Evolutionary conservation across 305 asterid species (phyloP), one percentile per base, ranked within the genome.

Genomic region (Fraxinus floribunda): DNA sequence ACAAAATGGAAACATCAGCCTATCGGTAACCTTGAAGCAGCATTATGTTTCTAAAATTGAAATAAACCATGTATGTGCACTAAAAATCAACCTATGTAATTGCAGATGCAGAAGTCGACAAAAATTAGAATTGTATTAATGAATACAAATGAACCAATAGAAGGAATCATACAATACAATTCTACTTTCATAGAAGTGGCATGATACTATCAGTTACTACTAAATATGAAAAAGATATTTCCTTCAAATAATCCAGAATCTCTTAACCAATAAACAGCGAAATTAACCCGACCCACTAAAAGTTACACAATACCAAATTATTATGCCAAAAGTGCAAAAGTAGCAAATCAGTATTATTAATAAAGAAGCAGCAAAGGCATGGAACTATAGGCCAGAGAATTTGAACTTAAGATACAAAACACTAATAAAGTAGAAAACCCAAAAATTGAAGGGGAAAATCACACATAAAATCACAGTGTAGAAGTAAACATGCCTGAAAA

Each of bases 401-500:
- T 26, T 71, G 10, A 15, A 13, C 2, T 30, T 71, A 32, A 16
- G 11, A 71, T 30, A 15, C 46, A 71, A 26, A 7, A 24, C 41
- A 5, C 39, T 9, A 36, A 73, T 3, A 1, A 57, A 72, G 11
- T 26, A 76, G 38, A 32, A 81, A 57, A 52, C 62, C 15, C 8
- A 22, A 29, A 8, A 36, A 16, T 39, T 49, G n/a, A 66, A 32
- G 75, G 29, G 7, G 35, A 52, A 64, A 7, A 38, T 7, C n/a
- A 49, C 6, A n/a, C n/a, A 5, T 22, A 32, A 6, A 71, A 32
- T 16, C 16, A 16, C 24, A 34, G 5, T 13, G 41, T 71, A 71
- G 44, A 0, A 38, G 8, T 38, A 52, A 46, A 78, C 86, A 78
- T 46, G 78, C 99, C 97, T 95, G 99, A 87, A 92, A 93, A 81